These are phyloP conservation scores for Wallacemonas sp. DNA, from an alignment of 208 protist genomes.

Conservation along the genomic window DNA sequence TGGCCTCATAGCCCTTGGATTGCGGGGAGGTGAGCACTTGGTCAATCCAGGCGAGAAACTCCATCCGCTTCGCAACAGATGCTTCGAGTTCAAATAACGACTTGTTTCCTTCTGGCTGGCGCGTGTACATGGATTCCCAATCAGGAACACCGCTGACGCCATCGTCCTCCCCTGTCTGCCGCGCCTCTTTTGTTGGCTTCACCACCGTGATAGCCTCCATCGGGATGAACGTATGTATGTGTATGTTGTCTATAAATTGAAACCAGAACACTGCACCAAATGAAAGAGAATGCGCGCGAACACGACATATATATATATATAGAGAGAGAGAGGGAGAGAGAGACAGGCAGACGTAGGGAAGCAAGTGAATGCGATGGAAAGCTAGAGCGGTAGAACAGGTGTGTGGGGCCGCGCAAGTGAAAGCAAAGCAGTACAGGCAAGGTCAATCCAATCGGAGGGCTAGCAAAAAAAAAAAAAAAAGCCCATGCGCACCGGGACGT, in stretches of 20 bases:
- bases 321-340: not conserved
- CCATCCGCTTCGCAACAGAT: conserved; percentile 87
- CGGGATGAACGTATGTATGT: not conserved
- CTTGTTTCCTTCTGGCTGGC: conserved; percentile 52
- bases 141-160: conserved; percentile 24
- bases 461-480: no score
- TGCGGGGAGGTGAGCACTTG: conserved; percentile 69
- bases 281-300: no score
- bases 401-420: no score
- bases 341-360: no score
- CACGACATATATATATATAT: no score
- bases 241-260: no score
- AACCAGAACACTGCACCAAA: no score
- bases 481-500: no score
- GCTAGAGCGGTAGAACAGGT: no score
- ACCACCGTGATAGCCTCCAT: conserved; percentile 36
- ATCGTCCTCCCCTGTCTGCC: conserved; percentile 6
- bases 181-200: conserved; percentile 15
- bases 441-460: no score
- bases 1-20: conserved; percentile 45
- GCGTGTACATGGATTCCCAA: conserved; percentile 80
- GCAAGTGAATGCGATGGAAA: no score
- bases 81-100: conserved; percentile 84
- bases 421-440: no score
- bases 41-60: conserved; percentile 87